Percentiles rank a stretch among this genome's conserved stretches.
Conservation (phyloP, 1,284 basidiomycete species). For the Apiotrichum porosum region DNA sequence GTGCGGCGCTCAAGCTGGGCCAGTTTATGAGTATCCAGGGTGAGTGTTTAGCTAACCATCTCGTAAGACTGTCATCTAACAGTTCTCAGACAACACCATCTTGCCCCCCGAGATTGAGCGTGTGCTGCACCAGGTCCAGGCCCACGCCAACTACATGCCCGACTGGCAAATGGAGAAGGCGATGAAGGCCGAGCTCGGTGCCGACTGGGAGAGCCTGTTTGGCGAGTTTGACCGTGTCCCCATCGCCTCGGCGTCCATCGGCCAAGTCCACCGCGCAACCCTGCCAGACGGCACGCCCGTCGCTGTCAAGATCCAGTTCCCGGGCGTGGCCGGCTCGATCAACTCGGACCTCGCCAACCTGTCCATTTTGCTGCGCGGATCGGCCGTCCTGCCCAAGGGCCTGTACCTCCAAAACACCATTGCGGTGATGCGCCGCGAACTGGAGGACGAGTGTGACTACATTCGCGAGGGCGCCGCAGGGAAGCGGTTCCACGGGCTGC, state of each 20-base stretch:
- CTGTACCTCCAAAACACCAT: conserved; percentile 86
- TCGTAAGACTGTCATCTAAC: not conserved
- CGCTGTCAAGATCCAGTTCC: conserved; percentile 96
- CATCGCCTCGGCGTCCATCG: conserved; percentile 94
- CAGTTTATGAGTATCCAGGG: conserved; percentile 98
- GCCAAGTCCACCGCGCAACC: conserved; percentile 83
- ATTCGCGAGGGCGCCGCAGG: conserved; percentile 75
- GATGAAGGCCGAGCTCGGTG: conserved; percentile 67
- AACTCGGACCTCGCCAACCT: conserved; percentile 83
- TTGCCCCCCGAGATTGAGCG: conserved; percentile 84
- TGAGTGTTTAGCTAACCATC: conserved; percentile 34
- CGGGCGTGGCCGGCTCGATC: conserved; percentile 82
- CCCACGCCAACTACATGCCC: conserved; percentile 97
- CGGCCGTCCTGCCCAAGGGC: conserved; percentile 75
- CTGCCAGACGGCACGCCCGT: conserved; percentile 56
- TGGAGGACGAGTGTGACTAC: conserved; percentile 96
- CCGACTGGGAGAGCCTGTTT: conserved; percentile 70
- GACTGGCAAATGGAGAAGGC: conserved; percentile 96
- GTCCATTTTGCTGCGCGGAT: conserved; percentile 73
- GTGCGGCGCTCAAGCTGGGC: conserved; percentile 92
- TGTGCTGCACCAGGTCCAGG: conserved; percentile 86
- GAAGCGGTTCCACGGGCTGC: conserved; percentile 57
- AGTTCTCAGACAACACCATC: conserved; percentile 64
- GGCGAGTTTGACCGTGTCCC: conserved; percentile 75
- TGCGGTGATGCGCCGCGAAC: conserved; percentile 79